Base-by-base conservation (phyloP, 2,329 filamentous ascomycete species). In the Neobulgaria alba region DNA sequence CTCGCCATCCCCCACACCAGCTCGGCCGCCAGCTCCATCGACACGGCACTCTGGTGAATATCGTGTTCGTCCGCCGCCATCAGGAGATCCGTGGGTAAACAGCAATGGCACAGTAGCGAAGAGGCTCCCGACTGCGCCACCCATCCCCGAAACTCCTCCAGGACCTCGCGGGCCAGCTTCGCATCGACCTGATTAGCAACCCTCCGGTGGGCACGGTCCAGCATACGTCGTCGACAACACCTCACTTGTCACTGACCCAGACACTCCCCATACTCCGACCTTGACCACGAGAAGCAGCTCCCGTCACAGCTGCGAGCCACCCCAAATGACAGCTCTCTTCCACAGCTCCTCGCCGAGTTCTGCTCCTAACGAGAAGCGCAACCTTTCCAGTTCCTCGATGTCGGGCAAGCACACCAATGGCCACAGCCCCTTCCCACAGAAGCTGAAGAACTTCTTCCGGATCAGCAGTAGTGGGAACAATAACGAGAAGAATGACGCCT, bases 391-490 rank as follows among this genome's bases (percentile, higher is more conserved):
- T 30, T 41, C 52, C 45, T 55, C 56, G 10, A 59, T 60, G 57
- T 52, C 58, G 39, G 65, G 70, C 48, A 79, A 78, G 63, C 67
- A 63, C 53, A 56, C 67, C 56, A 67, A 67, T 61, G 65, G 68
- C 51, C 67, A 69, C 54, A 67, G 64, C 62, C 77, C 79, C 59
- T 79, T 82, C 57, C 78, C 77, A 50, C 77, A 81, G 61, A 79
- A 77, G 58, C 61, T 83, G 53, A 80, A 77, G 67, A 82, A 76
- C 62, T 82, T 83, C 67, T 83, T 83, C 63, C 77, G 77, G 55
- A 81, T 82, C 61, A 82, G 73, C 59, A 72, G 63, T 55, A 61
- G 63, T 42, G 61, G 61, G 33, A 53, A 39, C 46, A 59, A 59
- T 50, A 55, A 52, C 39, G 60, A 66, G 36, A 65, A 66, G 49